phyloP scores from a whole-genome alignment of 2,329 filamentous ascomycete species.

The Monosporascus sp. region DNA sequence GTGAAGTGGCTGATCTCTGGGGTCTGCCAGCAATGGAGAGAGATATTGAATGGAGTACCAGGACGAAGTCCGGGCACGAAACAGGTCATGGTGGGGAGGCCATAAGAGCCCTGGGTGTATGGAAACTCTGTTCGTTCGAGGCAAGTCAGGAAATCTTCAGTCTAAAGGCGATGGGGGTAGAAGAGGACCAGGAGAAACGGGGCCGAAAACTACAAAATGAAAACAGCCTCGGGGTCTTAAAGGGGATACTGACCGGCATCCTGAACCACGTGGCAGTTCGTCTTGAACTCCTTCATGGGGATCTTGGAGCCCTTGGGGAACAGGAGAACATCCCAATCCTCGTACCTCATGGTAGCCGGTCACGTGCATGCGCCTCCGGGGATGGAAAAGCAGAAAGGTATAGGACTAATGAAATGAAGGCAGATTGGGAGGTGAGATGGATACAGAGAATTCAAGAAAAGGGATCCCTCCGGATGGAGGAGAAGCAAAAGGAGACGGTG shows the following conservation, averaged over 20 bases:
- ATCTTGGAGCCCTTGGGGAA: slow-evolving; percentile 64
- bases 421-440: slow-evolving; percentile 9
- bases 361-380: slow-evolving; percentile 14
- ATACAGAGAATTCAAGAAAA: background rate
- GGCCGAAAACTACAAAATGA: too few species aligned
- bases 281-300: slow-evolving; percentile 79
- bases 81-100: slow-evolving; percentile 63
- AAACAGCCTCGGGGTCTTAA: too few species aligned
- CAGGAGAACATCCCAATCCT: slow-evolving; percentile 80
- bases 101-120: slow-evolving; percentile 41
- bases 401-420: slow-evolving; percentile 11
- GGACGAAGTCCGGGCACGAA: slow-evolving; percentile 63
- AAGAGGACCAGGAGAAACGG: background rate
- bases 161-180: background rate
- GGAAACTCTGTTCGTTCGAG: slow-evolving; percentile 40
- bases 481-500: background rate
- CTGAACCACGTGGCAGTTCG: slow-evolving; percentile 66
- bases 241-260: slow-evolving; percentile 35
- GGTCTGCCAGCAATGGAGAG: slow-evolving; percentile 68
- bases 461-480: background rate
- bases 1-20: slow-evolving; percentile 56
- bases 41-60: slow-evolving; percentile 62
- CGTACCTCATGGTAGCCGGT: slow-evolving; percentile 65
- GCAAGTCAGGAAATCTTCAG: slow-evolving; percentile 3
- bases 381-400: slow-evolving; percentile 11